Conservation (phyloP, 1,284 basidiomycete species). For the Microbotryomycetes sp. region DNA sequence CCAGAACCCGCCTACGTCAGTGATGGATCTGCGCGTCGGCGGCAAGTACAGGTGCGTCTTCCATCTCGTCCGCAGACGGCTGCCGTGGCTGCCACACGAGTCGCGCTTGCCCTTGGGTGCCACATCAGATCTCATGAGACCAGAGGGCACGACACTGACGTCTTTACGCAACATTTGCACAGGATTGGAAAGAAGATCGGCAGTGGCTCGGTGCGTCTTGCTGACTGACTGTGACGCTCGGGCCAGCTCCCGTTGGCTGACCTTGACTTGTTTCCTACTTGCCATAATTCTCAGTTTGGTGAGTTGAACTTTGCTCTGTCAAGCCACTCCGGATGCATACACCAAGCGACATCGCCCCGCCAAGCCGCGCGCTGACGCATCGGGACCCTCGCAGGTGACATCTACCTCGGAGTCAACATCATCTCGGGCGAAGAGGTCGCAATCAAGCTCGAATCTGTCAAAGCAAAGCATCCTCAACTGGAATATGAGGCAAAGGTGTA, state of each 20-base stretch:
- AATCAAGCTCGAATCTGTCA: conserved; percentile 99
- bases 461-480: conserved; percentile 99
- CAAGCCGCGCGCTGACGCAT: background rate
- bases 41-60: conserved; percentile 66
- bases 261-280: background rate
- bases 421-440: conserved; percentile 99
- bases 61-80: background rate
- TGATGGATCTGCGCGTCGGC: conserved; percentile 87
- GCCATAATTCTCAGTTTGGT: background rate
- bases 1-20: background rate
- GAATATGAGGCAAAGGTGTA: conserved; percentile 68
- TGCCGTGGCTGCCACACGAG: background rate
- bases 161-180: conserved; percentile 37
- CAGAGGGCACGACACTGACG: background rate
- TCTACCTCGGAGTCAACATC: conserved; percentile 99
- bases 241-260: too few species aligned
- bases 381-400: conserved; percentile 63
- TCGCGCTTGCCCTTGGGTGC: background rate
- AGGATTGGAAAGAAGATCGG: conserved; percentile 99
- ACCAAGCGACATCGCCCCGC: background rate
- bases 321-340: too few species aligned
- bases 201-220: conserved; percentile 91
- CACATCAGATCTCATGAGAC: background rate
- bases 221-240: background rate
- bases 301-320: too few species aligned